Evolutionary conservation across 2,329 filamentous ascomycete genomes (phyloP).

Genomic region (Aspergillus aculeatinus): DNA sequence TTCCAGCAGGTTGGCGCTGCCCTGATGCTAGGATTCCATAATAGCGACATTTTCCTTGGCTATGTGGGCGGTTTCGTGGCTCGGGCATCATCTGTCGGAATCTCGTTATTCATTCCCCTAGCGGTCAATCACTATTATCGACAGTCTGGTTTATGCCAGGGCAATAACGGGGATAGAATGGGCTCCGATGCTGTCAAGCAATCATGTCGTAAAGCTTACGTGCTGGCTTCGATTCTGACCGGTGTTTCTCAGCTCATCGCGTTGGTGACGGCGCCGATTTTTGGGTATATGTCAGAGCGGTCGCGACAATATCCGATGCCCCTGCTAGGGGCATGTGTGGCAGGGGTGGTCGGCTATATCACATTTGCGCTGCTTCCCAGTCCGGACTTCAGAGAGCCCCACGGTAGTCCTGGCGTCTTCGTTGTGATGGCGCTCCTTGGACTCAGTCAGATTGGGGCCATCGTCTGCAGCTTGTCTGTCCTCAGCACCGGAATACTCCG

Average conservation of each 20-base stretch:
- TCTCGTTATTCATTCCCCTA: slow-evolving; percentile 90
- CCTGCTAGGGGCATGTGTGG: slow-evolving; percentile 66
- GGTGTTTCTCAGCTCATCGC: slow-evolving; percentile 86
- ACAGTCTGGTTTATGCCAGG: slow-evolving; percentile 71
- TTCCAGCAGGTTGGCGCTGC: slow-evolving; percentile 62
- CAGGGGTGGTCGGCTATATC: slow-evolving; percentile 76
- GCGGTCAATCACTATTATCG: slow-evolving; percentile 92
- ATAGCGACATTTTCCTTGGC: slow-evolving; percentile 76
- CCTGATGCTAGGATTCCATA: slow-evolving; percentile 68
- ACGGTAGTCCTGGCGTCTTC: slow-evolving; percentile 69
- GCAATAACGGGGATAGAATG: slow-evolving; percentile 32
- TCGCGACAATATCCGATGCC: slow-evolving; percentile 69
- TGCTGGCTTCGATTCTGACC: slow-evolving; percentile 81
- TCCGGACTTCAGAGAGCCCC: slow-evolving; percentile 70
- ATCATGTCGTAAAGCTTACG: slow-evolving; percentile 82
- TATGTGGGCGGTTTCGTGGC: slow-evolving; percentile 95
- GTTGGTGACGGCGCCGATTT: slow-evolving; percentile 78
- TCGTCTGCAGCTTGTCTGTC: slow-evolving; percentile 90
- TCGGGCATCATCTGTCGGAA: slow-evolving; percentile 88
- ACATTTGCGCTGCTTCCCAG: slow-evolving; percentile 73
- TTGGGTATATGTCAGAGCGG: slow-evolving; percentile 79
- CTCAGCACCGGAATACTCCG: slow-evolving; percentile 76
- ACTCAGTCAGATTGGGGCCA: slow-evolving; percentile 91
- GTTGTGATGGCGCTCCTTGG: slow-evolving; percentile 77
- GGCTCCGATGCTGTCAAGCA: slow-evolving; percentile 67